Conservation (phyloP, 176 grass and related monocot genomes). For the Zea mays region Zm-B73-REFERENCE-NAM-5.0 NC_050096.1:267075501-267076000, state of each 20-base stretch:
- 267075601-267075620: not conserved
- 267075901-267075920: constrained; percentile 41
- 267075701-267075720: not conserved
- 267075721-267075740: constrained; percentile 31
- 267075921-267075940: not conserved
- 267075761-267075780: not conserved
- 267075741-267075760: not conserved
- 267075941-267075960: not conserved
- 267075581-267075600: not conserved
- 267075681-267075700: not conserved
- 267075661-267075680: not conserved
- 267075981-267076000: not conserved
- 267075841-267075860: constrained; percentile 62
- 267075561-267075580: not conserved
- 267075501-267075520: no score
- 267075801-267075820: constrained; percentile 83
- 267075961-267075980: not conserved
- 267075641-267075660: constrained; percentile 2
- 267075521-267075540: no score
- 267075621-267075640: not conserved
- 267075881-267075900: constrained; percentile 75
- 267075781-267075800: constrained; percentile 44
- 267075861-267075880: constrained; percentile 86
- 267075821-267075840: constrained; percentile 67
- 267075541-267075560: not conserved